Conservation (phyloP, 1,284 basidiomycete species). For the Cutaneotrichosporon sp. region DNA sequence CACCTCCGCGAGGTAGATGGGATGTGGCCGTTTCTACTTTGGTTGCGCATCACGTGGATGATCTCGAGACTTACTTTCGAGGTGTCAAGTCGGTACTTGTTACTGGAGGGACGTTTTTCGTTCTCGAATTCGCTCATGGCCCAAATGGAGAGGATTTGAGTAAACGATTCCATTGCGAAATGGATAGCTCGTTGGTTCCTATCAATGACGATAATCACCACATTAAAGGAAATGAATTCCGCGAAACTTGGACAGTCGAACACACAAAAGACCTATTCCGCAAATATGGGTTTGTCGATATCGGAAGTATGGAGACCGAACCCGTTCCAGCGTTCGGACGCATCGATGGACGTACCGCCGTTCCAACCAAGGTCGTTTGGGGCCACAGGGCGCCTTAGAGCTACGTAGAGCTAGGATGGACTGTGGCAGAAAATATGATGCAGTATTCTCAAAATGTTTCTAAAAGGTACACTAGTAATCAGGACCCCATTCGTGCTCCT, state of each 20-base stretch:
- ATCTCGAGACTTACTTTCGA: constrained; percentile 30
- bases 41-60: constrained; percentile 45
- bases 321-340: constrained; percentile 30
- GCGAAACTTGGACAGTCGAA: constrained; percentile 16
- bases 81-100: constrained; percentile 31
- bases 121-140: constrained; percentile 35
- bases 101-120: constrained; percentile 35
- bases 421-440: background rate
- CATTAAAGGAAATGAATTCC: constrained; percentile 19
- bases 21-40: constrained; percentile 39
- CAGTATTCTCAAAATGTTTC: background rate
- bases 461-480: background rate
- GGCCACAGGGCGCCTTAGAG: constrained; percentile 13
- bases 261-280: constrained; percentile 10
- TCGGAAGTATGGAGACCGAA: constrained; percentile 29
- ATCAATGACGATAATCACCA: constrained; percentile 15
- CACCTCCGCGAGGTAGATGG: constrained; percentile 25
- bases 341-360: background rate
- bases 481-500: background rate
- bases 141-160: constrained; percentile 13
- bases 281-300: constrained; percentile 30
- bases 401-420: constrained; percentile 7
- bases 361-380: constrained; percentile 20
- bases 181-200: constrained; percentile 5
- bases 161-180: constrained; percentile 12